phyloP scores from a whole-genome alignment of 768 basidiomycete genomes.

The Saitozyma sp. region DNA sequence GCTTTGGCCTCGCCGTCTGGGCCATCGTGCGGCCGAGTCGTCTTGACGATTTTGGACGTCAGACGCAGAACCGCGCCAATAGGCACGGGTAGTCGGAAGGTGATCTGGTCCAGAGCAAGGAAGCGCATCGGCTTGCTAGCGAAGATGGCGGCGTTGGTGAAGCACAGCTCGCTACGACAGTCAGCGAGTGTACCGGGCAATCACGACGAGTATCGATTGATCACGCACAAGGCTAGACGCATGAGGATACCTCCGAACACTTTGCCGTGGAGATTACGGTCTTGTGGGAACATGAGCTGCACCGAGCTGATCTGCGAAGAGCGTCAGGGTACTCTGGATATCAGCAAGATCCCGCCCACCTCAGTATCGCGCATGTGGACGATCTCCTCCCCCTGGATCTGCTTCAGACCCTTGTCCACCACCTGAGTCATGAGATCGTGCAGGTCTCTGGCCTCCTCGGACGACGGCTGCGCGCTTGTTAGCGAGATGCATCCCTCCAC shows the following conservation, averaged over 20 bases:
- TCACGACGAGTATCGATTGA: neutral
- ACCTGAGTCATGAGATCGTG: constrained; percentile 70
- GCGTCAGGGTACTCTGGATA: neutral
- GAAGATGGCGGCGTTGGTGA: constrained; percentile 69
- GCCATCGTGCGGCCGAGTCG: constrained; percentile 53
- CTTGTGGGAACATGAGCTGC: constrained; percentile 80
- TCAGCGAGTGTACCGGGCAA: constrained; percentile 7
- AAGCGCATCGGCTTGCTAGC: constrained; percentile 67
- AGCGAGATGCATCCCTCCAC: neutral
- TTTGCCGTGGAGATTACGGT: constrained; percentile 79
- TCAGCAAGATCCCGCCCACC: constrained; percentile 56
- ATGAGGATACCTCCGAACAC: constrained; percentile 73
- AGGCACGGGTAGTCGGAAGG: constrained; percentile 75
- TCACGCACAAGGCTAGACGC: constrained; percentile 55
- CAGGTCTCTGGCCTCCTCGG: constrained; percentile 66
- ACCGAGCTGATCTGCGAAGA: constrained; percentile 33
- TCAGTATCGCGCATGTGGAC: constrained; percentile 76
- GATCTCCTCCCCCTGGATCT: constrained; percentile 57
- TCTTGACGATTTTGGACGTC: constrained; percentile 68
- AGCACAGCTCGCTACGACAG: constrained; percentile 62
- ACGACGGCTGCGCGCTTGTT: constrained; percentile 57
- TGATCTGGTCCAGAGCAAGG: constrained; percentile 75
- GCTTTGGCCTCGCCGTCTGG: constrained; percentile 46
- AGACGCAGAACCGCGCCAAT: constrained; percentile 79
- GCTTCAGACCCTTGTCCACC: constrained; percentile 50